phyloP scores from a whole-genome alignment of 2,329 filamentous ascomycete species.

The Beauveria rudraprayagi region DNA sequence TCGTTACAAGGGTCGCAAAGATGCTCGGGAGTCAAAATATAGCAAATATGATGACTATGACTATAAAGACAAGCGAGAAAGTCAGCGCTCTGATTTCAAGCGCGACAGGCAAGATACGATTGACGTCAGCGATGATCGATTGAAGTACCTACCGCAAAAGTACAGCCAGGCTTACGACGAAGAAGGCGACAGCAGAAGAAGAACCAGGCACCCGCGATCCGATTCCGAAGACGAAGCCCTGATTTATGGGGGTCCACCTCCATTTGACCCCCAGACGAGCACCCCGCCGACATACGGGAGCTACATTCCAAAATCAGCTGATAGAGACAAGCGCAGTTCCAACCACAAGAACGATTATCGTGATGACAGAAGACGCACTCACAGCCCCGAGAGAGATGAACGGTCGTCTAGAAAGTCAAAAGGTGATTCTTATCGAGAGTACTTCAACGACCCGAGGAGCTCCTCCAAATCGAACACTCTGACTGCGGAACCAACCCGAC shows the following conservation, averaged over 20 bases:
- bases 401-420: conserved; percentile 4
- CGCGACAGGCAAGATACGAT: conserved; percentile 16
- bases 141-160: conserved; percentile 40
- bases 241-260: conserved; percentile 37
- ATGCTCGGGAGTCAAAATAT: conserved; percentile 12
- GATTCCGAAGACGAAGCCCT: conserved; percentile 36
- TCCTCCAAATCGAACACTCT: conserved; percentile 33
- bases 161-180: conserved; percentile 32
- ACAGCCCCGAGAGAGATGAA: conserved; percentile 13
- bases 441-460: conserved; percentile 27
- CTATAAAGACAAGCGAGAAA: conserved; percentile 24
- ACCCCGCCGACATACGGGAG: conserved; percentile 20
- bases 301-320: conserved; percentile 18
- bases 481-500: conserved; percentile 31
- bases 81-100: conserved; percentile 14
- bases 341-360: conserved; percentile 13
- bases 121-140: conserved; percentile 26
- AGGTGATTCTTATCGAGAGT: conserved; percentile 10
- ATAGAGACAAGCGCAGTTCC: conserved; percentile 17
- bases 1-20: conserved; percentile 13
- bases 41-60: conserved; percentile 20
- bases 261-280: conserved; percentile 8
- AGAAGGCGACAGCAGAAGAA: conserved; percentile 15
- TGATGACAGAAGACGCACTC: conserved; percentile 8
- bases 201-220: conserved; percentile 12